Evolutionary conservation across 2,329 filamentous ascomycete species (phyloP).

Genomic region (Colletotrichum tamarilloi): DNA sequence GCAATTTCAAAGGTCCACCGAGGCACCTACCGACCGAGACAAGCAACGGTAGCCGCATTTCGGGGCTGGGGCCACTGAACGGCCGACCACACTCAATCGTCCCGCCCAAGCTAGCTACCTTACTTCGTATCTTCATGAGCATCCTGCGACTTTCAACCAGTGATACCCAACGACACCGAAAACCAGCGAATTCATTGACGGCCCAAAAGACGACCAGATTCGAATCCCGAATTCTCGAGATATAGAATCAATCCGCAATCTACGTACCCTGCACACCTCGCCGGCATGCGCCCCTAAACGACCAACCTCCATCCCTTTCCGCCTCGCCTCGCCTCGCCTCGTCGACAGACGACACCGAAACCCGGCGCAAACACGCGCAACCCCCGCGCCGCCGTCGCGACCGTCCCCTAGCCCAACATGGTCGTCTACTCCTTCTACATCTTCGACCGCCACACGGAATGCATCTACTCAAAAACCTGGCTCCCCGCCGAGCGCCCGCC

Average conservation of each 20-base stretch:
- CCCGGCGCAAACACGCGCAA: background rate
- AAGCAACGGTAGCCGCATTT: constrained; percentile 16
- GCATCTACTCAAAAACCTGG: constrained; percentile 95
- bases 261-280: background rate
- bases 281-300: constrained; percentile 25
- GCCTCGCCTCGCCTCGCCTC: background rate
- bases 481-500: constrained; percentile 56
- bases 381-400: background rate
- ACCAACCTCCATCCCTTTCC: background rate
- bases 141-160: constrained; percentile 11
- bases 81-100: constrained; percentile 9
- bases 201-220: background rate
- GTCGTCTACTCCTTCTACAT: constrained; percentile 98
- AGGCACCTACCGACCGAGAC: background rate
- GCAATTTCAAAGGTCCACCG: background rate
- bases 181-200: background rate
- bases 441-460: constrained; percentile 98
- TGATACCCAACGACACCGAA: constrained; percentile 2
- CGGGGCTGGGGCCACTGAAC: constrained; percentile 20
- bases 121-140: background rate
- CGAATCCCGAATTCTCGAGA: too few species aligned
- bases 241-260: background rate
- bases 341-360: background rate
- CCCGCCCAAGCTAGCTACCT: background rate
- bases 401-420: constrained; percentile 66